Conservation (phyloP, 257 asterid genomes). For the Nicotiana tabacum region DNA sequence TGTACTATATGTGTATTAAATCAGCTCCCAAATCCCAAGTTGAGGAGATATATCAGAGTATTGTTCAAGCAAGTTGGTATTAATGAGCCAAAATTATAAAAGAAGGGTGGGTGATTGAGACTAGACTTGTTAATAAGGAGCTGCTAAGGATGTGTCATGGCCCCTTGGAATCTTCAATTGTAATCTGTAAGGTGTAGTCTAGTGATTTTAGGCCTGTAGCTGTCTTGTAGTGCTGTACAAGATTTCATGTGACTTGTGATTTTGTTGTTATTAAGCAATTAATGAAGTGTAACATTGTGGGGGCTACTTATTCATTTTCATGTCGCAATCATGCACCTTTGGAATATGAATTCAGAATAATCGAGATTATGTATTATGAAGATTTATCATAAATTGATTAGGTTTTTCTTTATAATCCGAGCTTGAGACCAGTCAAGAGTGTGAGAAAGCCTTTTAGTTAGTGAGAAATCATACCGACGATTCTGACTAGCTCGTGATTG, state of each 20-base stretch:
- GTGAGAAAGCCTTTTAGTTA: no score
- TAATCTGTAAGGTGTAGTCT: background rate
- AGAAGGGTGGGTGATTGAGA: no score
- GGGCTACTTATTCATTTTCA: background rate
- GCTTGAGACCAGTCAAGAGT: background rate
- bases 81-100: background rate
- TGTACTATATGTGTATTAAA: background rate
- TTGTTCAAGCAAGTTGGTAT: background rate
- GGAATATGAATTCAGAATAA: background rate
- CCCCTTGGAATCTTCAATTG: background rate
- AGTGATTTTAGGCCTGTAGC: background rate
- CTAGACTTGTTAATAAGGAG: background rate
- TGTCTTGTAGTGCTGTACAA: background rate
- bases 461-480: background rate
- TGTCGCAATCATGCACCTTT: slow-evolving; percentile 5
- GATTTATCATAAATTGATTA: background rate
- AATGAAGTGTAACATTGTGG: background rate
- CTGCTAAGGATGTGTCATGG: background rate
- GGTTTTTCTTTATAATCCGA: background rate
- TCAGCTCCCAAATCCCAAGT: background rate
- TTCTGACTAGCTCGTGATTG: no score
- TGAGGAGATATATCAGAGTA: background rate
- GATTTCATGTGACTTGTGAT: background rate
- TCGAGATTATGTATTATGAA: background rate
- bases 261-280: background rate